Evolutionary conservation across 148 eudicot species (phyloP).

Genomic region (Arbutus unedo): DNA sequence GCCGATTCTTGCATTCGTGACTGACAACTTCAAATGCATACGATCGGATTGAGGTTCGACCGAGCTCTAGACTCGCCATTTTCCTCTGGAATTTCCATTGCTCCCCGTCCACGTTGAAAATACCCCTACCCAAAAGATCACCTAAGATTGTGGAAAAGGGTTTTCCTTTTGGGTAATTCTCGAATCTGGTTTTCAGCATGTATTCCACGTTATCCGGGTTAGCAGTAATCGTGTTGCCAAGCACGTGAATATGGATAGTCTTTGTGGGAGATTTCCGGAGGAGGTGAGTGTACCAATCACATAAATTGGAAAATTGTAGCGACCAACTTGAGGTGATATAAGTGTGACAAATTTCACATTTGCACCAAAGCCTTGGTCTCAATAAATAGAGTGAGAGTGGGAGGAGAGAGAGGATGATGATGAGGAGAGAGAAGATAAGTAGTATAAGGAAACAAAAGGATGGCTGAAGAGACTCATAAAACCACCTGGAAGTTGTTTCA

Average conservation of each 20-base stretch:
- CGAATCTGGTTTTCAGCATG: conserved; percentile 58
- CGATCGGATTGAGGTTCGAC: conserved; percentile 39
- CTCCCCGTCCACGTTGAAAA: conserved; percentile 78
- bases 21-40: conserved; percentile 52
- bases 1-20: conserved; percentile 35
- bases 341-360: conserved; percentile 50
- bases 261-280: conserved; percentile 47
- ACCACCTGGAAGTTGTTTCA: conserved; percentile 11
- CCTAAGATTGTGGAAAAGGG: conserved; percentile 63
- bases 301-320: conserved; percentile 35
- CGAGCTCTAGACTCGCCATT: conserved; percentile 71
- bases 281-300: conserved; percentile 79
- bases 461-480: conserved; percentile 12
- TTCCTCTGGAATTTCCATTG: conserved; percentile 67
- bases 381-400: conserved; percentile 15
- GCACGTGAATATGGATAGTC: conserved; percentile 62
- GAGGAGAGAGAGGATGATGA: conserved; percentile 5
- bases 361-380: conserved; percentile 40
- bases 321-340: conserved; percentile 52
- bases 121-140: conserved; percentile 65
- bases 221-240: conserved; percentile 56
- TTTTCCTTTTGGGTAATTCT: conserved; percentile 70
- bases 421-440: background rate
- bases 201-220: conserved; percentile 60
- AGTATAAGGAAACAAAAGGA: background rate